These are phyloP conservation scores for Albophoma yamanashiensis DNA, from an alignment of 2,329 filamentous ascomycete genomes.

Conservation along the genomic window DNA sequence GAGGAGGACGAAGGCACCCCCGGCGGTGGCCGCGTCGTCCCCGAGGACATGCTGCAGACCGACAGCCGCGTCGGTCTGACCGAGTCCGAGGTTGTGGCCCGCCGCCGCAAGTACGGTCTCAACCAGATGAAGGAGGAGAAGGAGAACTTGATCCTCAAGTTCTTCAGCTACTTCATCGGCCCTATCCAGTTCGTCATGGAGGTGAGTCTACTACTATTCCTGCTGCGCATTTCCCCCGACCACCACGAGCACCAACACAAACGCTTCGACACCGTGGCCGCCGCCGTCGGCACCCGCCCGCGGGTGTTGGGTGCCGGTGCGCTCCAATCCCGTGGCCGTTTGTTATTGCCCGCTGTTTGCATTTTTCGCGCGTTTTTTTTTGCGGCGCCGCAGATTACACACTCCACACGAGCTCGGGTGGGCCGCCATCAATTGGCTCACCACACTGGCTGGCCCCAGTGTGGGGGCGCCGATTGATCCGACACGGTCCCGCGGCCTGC, in stretches of 20 bases:
- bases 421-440: constrained; percentile 14
- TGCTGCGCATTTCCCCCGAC: not conserved
- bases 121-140: constrained; percentile 92
- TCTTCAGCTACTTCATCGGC: constrained; percentile 72
- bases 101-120: constrained; percentile 64
- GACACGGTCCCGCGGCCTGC: constrained; percentile 1
- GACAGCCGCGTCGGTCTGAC: constrained; percentile 64
- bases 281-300: not conserved
- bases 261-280: too few relatives aligned
- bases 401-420: constrained; percentile 22
- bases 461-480: constrained; percentile 16
- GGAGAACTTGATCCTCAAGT: constrained; percentile 76
- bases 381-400: constrained; percentile 17
- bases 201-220: constrained; percentile 35
- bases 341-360: constrained; percentile 8
- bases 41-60: constrained; percentile 70
- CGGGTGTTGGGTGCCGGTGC: not conserved
- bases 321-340: not conserved
- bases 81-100: constrained; percentile 52
- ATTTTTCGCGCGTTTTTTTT: constrained; percentile 11
- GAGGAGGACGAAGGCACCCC: constrained; percentile 36
- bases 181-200: constrained; percentile 95
- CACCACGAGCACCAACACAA: not conserved
- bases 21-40: constrained; percentile 49
- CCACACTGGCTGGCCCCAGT: constrained; percentile 10